phyloP scores from a whole-genome alignment of 2,329 filamentous ascomycete genomes.

The Claviceps sp. region DNA sequence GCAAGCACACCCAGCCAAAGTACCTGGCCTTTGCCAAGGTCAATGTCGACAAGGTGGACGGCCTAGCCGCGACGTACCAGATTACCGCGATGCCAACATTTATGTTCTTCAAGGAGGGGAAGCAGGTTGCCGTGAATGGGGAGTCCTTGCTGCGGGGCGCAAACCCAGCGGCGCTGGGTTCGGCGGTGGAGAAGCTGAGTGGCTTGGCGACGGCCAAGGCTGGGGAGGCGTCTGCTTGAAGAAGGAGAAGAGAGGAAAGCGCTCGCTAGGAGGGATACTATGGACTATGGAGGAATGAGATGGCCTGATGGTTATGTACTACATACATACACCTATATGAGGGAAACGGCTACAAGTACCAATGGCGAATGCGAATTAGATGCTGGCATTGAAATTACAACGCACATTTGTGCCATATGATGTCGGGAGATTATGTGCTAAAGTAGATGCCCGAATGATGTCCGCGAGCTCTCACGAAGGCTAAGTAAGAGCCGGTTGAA shows the following conservation, averaged over 20 bases:
- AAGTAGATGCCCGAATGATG: too few species aligned
- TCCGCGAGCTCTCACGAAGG: too few species aligned
- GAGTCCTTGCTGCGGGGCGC: conserved; percentile 21
- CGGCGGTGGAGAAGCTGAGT: conserved; percentile 24
- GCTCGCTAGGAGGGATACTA: too few species aligned
- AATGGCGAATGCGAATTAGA: too few species aligned
- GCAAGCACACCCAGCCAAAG: conserved; percentile 11
- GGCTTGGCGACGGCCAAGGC: conserved; percentile 20
- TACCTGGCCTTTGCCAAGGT: conserved; percentile 10
- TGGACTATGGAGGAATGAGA: too few species aligned
- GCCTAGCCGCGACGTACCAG: conserved; percentile 48
- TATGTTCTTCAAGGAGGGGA: conserved; percentile 67
- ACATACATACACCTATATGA: too few species aligned
- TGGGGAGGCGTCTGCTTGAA: conserved; percentile 7
- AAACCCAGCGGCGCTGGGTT: conserved; percentile 16
- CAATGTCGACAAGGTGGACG: conserved; percentile 14
- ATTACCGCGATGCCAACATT: conserved; percentile 94
- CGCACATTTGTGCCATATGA: too few species aligned
- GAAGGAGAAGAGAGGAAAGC: not conserved
- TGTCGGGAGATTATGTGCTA: too few species aligned
- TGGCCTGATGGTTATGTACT: too few species aligned
- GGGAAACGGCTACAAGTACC: too few species aligned
- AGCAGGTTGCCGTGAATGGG: conserved; percentile 19
- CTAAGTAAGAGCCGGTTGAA: too few species aligned
- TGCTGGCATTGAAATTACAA: too few species aligned